Evolutionary conservation across 192 early-diverging fungal genomes (phyloP), one percentile per base, ranked within the genome.

Genomic region (Kappamyces sp.): DNA sequence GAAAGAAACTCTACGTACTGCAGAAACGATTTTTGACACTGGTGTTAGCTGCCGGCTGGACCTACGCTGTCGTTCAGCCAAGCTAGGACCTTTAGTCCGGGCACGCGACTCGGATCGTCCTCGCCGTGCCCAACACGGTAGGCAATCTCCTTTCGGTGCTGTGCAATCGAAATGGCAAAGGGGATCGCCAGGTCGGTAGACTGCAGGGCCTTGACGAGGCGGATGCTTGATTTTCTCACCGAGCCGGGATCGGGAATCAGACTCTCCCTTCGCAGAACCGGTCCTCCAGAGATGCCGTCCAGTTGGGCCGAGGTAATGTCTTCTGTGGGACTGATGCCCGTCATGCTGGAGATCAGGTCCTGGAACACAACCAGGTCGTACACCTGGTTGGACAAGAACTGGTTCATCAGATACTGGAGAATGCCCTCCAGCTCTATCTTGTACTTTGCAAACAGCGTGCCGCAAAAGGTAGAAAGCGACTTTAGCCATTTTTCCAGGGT

Each of bases 331-430:
- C 86, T 80, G 36, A 90, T 72, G 13, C 90, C 90, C 31, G 76
- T 66, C 81, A 92, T 86, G 47, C 84, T 81, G 1, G 71, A 70
- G 9, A 92, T 71, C 3, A 92, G 53, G 55, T 92, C 87, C 7
- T 78, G 74, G 12, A 92, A 51, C 32, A 92, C 67, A 34, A 84
- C 59, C 7, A 92, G 61, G 53, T 91, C 87, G 12, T 76, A 69
- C 1, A 81, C 59, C n/a, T 76, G 74, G 9, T 76, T 65, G 3
- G 67, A 32, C 4, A 66, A 65, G n/a, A 92, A 63, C 41, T 85
- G 84, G 46, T 77, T 77, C n/a, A 76, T 62, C 34, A 91, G 61
- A 42, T 86, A 89, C 35, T 82, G 72, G 15, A 92, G 53, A 5
- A 88, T 49, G 0, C 79, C 84, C 0, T 55, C 59, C 5, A 88